Conservation (phyloP, 2,329 filamentous ascomycete species). For the Cercospora sp. region DNA sequence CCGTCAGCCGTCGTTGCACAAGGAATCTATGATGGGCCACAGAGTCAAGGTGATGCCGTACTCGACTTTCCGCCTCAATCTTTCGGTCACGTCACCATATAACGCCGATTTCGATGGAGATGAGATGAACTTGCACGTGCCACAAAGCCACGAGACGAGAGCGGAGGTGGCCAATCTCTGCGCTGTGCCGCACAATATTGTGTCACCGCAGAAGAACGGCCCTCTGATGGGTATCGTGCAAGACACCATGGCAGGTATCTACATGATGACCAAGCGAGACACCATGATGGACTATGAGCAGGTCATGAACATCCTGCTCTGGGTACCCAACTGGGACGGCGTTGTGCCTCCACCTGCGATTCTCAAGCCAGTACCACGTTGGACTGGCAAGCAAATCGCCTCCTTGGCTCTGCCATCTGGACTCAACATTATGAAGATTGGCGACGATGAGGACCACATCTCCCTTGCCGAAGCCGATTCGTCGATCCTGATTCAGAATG, state of each 20-base stretch:
- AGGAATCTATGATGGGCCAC: conserved; percentile 99
- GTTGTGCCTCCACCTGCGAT: conserved; percentile 93
- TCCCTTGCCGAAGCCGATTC: conserved; percentile 52
- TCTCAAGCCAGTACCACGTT: conserved; percentile 83
- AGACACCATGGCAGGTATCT: conserved; percentile 92
- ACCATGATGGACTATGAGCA: conserved; percentile 85
- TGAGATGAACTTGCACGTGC: conserved; percentile 99
- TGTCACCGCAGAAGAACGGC: conserved; percentile 93
- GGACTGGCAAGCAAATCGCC: conserved; percentile 97
- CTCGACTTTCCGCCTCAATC: conserved; percentile 94
- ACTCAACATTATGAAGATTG: conserved; percentile 70
- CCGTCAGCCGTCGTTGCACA: conserved; percentile 97
- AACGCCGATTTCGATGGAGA: conserved; percentile 99
- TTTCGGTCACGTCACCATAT: conserved; percentile 97
- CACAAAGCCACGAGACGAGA: conserved; percentile 93
- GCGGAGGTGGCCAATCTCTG: conserved; percentile 93
- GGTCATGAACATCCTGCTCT: conserved; percentile 96
- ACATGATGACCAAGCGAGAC: conserved; percentile 94
- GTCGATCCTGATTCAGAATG: conserved; percentile 75
- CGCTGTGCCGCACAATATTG: conserved; percentile 97
- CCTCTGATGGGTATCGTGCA: conserved; percentile 99
- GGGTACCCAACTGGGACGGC: conserved; percentile 97
- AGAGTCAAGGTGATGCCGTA: conserved; percentile 97
- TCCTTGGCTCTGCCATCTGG: conserved; percentile 88
- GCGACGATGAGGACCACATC: conserved; percentile 34